phyloP scores from a whole-genome alignment of 768 basidiomycete genomes.

The Mycena venus region DNA sequence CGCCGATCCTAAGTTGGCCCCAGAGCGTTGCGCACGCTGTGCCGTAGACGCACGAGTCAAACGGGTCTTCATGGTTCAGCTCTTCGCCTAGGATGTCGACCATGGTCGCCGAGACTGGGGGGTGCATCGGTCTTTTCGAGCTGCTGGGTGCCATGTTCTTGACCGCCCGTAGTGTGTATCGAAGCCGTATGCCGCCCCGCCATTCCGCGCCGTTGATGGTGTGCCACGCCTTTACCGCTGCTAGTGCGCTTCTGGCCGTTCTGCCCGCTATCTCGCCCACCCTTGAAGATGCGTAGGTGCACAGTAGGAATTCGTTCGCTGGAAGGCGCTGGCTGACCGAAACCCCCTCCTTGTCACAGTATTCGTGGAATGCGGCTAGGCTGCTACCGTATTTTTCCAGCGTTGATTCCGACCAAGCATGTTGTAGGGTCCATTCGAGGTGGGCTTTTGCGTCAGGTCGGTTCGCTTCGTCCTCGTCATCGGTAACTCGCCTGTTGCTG shows the following conservation, averaged over 20 bases:
- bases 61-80: no score
- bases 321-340: not conserved
- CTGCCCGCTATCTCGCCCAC: not conserved
- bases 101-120: no score
- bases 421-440: not conserved
- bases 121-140: no score
- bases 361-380: not conserved
- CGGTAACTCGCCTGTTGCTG: no score
- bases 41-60: no score
- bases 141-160: constrained; percentile 16
- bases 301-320: constrained; percentile 18
- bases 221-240: constrained; percentile 35
- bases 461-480: not conserved
- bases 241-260: not conserved
- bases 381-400: not conserved
- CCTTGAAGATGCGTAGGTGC: constrained; percentile 15
- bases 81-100: no score
- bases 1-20: constrained; percentile 28
- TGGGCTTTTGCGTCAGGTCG: not conserved
- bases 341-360: constrained; percentile 16
- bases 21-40: constrained; percentile 27
- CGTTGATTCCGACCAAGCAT: constrained; percentile 24
- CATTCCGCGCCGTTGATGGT: constrained; percentile 19
- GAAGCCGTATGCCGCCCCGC: not conserved
- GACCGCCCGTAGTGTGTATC: constrained; percentile 7